A percentile compares a stretch with the other conserved stretches of the same genome.
These are phyloP conservation scores for Litchi chinensis DNA, from an alignment of 345 rosid species.

Conservation along the genomic window DNA sequence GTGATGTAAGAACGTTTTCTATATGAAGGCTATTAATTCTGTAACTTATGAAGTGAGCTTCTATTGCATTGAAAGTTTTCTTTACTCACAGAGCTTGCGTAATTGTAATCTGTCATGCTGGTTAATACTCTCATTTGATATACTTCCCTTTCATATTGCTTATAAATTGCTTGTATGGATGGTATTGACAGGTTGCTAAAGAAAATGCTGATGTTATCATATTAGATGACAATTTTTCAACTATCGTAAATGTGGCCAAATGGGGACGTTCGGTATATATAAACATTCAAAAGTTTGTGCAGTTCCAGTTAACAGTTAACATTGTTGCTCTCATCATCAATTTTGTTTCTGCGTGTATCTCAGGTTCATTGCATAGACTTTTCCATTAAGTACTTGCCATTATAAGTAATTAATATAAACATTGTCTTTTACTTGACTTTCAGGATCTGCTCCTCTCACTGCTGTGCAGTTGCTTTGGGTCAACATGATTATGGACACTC, in stretches of 20 bases:
- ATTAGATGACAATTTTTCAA: constrained; percentile 86
- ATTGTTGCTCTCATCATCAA: constrained; percentile 85
- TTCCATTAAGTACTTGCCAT: background rate
- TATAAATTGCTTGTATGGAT: background rate
- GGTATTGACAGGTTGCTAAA: constrained; percentile 77
- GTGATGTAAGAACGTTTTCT: background rate
- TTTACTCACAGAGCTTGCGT: background rate
- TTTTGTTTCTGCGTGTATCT: constrained; percentile 79
- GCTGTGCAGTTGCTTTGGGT: constrained; percentile 95
- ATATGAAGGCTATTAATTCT: background rate
- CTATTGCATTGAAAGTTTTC: background rate
- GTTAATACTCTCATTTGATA: background rate
- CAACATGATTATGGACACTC: constrained; percentile 86
- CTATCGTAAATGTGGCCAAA: constrained; percentile 83
- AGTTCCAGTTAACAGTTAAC: constrained; percentile 95
- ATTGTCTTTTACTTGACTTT: constrained; percentile 14
- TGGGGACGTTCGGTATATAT: constrained; percentile 97
- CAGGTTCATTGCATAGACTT: constrained; percentile 48
- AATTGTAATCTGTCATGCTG: background rate
- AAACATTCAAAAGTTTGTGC: constrained; percentile 98
- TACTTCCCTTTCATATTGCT: background rate
- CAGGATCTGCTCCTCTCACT: constrained; percentile 82
- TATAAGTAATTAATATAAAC: background rate
- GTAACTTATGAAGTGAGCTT: background rate
- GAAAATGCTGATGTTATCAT: constrained; percentile 94